These are phyloP conservation scores for Dianthus caryophyllus DNA, from an alignment of 148 eudicot genomes.

Conservation along the genomic window DNA sequence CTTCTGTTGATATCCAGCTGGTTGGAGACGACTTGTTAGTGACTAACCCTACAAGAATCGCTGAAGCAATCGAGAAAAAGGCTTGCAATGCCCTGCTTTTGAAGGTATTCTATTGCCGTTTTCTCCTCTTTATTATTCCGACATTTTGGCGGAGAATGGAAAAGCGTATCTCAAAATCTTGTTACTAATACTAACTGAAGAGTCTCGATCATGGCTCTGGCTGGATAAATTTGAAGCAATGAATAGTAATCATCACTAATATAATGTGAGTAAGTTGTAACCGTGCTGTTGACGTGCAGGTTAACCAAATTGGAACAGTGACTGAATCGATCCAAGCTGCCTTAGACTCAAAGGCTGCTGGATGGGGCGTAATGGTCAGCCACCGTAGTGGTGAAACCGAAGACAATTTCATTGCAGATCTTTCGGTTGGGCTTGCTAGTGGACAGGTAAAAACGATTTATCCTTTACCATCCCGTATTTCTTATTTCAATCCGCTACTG, in stretches of 20 bases:
- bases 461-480: background rate
- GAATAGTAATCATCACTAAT: background rate
- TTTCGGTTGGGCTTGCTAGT: slow-evolving; percentile 96
- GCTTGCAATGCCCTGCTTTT: slow-evolving; percentile 90
- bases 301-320: slow-evolving; percentile 93
- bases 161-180: background rate
- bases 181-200: background rate
- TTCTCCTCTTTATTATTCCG: background rate
- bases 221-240: background rate
- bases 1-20: slow-evolving; percentile 83
- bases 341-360: slow-evolving; percentile 96
- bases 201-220: background rate
- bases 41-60: slow-evolving; percentile 87
- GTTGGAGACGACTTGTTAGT: slow-evolving; percentile 99
- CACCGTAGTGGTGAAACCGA: slow-evolving; percentile 99
- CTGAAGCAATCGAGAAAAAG: slow-evolving; percentile 80
- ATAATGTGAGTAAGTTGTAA: too few species aligned
- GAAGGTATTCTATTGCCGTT: slow-evolving; percentile 39
- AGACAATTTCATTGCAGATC: slow-evolving; percentile 97
- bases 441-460: slow-evolving; percentile 64
- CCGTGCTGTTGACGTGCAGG: slow-evolving; percentile 39
- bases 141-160: background rate
- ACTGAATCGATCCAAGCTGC: slow-evolving; percentile 97
- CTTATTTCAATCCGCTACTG: background rate
- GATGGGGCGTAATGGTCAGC: slow-evolving; percentile 99